Evolutionary conservation across 2,329 filamentous ascomycete species (phyloP).

Genomic region (Epichloe gansuensis): DNA sequence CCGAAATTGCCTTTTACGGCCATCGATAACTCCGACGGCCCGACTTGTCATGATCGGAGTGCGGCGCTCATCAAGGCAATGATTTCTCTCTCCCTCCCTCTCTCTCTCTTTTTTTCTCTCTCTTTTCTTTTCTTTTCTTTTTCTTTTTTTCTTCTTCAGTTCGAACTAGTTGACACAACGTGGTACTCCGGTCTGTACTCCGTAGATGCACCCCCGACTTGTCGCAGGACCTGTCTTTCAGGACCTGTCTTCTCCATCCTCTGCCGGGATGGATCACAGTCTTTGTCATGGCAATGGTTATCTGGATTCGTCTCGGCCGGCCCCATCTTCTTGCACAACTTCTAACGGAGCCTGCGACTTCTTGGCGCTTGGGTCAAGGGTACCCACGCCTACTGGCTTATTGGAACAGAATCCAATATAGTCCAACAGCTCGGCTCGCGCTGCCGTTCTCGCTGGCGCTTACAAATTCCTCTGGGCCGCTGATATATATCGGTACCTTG

Average conservation of each 20-base stretch:
- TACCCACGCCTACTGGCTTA: slow-evolving; percentile 51
- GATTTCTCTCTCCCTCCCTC: too few species aligned
- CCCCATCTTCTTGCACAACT: slow-evolving; percentile 57
- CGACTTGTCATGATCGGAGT: too few species aligned
- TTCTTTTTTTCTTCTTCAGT: too few species aligned
- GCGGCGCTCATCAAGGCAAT: too few species aligned
- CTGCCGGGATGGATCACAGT: slow-evolving; percentile 28
- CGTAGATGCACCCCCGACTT: too few species aligned
- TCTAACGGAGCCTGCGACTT: slow-evolving; percentile 56
- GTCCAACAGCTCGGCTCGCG: slow-evolving; percentile 26
- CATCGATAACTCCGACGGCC: too few species aligned
- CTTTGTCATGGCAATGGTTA: slow-evolving; percentile 35
- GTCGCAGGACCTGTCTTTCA: slow-evolving; percentile 12
- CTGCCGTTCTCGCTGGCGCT: slow-evolving; percentile 31
- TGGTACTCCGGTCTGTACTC: too few species aligned
- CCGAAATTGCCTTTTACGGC: too few species aligned
- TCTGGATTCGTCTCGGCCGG: slow-evolving; percentile 45
- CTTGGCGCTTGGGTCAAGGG: slow-evolving; percentile 42
- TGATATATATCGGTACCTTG: slow-evolving; percentile 30
- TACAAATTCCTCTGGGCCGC: slow-evolving; percentile 32
- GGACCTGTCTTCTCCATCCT: not conserved
- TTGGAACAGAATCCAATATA: slow-evolving; percentile 22
- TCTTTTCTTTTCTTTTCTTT: too few species aligned
- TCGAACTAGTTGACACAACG: too few species aligned
- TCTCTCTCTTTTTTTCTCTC: too few species aligned